Percentiles rank a stretch among this genome's conserved stretches.
phyloP scores from a whole-genome alignment of 1,139 yeast species.

The Taphrina populina region DNA sequence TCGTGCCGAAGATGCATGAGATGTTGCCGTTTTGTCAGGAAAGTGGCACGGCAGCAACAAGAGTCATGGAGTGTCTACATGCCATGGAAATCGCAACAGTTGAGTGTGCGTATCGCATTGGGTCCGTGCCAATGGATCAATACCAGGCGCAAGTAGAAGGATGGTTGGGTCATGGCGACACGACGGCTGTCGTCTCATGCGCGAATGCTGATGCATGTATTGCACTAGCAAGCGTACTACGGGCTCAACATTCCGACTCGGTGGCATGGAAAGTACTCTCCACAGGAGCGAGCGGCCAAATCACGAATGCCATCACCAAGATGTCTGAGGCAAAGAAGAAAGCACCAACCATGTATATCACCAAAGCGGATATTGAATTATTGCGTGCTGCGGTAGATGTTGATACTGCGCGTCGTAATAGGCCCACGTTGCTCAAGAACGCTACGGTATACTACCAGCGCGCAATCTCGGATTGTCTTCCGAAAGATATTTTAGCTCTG shows the following conservation, averaged over 20 bases:
- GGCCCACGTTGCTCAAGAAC: slow-evolving; percentile 17
- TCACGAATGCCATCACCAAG: slow-evolving; percentile 12
- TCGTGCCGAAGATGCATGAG: neutral
- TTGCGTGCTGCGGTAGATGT: slow-evolving; percentile 5
- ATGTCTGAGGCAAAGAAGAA: neutral
- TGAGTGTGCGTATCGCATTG: neutral
- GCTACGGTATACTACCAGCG: slow-evolving; percentile 23
- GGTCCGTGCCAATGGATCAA: neutral
- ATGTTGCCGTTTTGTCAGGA: slow-evolving; percentile 20
- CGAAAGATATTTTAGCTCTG: slow-evolving; percentile 9
- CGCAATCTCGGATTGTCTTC: slow-evolving; percentile 25
- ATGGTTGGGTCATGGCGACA: neutral
- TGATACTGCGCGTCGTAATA: slow-evolving; percentile 6
- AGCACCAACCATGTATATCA: slow-evolving; percentile 12
- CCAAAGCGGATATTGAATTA: slow-evolving; percentile 28
- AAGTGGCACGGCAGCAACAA: neutral
- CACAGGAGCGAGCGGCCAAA: slow-evolving; percentile 12
- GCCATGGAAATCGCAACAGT: slow-evolving; percentile 2
- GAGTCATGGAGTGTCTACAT: slow-evolving; percentile 3
- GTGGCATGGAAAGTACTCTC: slow-evolving; percentile 15
- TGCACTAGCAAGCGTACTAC: slow-evolving; percentile 4
- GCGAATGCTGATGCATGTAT: slow-evolving; percentile 26
- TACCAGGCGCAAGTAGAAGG: slow-evolving; percentile 4
- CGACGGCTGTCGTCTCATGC: slow-evolving; percentile 1
- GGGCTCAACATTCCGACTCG: neutral